Base-by-base conservation (phyloP, 768 basidiomycete genomes). In the Russula sp. region DNA sequence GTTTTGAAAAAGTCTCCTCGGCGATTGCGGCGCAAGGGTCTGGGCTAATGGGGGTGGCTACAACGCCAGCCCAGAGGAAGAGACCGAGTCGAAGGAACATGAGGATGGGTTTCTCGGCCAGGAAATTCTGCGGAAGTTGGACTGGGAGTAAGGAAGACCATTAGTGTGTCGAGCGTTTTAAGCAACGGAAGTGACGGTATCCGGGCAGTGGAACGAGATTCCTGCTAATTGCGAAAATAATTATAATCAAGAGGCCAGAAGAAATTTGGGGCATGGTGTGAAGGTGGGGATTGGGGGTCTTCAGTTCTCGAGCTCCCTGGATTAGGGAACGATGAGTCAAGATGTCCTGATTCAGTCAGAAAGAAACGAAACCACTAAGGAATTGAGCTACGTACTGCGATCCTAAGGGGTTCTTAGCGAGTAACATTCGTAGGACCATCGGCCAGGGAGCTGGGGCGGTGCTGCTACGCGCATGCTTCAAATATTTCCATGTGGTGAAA, bases 1-100 rank as follows among this genome's bases (percentile, higher is more conserved):
- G 66, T 5, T 14, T 44, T 14, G 26, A 32, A 24, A 60, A 67
- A 6, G 20, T 24, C 0, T 32, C 2, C 7, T 63, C 66, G 2
- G 63, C 53, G 32, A 67, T 65, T n/a, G 44, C 30, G 7, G 59
- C 28, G n/a, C 66, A 67, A 32, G 58, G 49, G 32, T 67, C 66
- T 24, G 54, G 40, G 40, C 0, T 13, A 2, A 44, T 32, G 6
- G 59, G 49, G 9, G 32, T 28, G 24, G 49, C 54, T n/a, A 30
- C 28, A 20, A 16, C 59, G 20, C 14, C 48, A 50, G 26, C 48
- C 36, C 24, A 4, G 24, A 57, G n/a, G 28, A 60, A 34, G 24
- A 61, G 8, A n/a, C 36, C 7, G 24, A 65, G 32, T 7, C 28
- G 9, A 30, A 60, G 24, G 20, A 61, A 38, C 64, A 65, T 65